Conservation (phyloP, 805 yeast species). For the Spathaspora sp. region DNA sequence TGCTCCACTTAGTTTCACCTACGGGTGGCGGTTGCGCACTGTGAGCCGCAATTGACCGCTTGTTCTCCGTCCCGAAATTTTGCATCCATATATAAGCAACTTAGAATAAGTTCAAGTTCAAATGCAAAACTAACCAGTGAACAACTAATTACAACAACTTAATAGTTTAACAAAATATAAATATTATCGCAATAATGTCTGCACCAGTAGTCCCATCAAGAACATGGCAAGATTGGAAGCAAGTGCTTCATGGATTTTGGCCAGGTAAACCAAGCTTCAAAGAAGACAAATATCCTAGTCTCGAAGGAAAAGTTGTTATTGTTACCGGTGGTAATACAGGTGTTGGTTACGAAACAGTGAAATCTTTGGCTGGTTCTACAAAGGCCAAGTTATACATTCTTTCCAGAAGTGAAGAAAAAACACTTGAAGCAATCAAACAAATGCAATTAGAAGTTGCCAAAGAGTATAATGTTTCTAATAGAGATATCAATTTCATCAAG, state of each 20-base stretch:
- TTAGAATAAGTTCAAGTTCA: not conserved
- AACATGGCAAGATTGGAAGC: conserved; percentile 5
- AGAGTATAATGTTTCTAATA: conserved; percentile 6
- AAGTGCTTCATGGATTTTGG: conserved; percentile 6
- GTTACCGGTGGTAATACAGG: conserved; percentile 42
- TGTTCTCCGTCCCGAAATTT: not conserved
- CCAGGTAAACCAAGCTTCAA: conserved; percentile 8
- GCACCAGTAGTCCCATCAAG: conserved; percentile 2
- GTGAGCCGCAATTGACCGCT: no score
- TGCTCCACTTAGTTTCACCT: no score
- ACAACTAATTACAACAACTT: not conserved
- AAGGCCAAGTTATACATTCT: conserved; percentile 32
- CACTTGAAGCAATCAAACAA: conserved; percentile 21
- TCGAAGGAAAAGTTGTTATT: conserved; percentile 33
- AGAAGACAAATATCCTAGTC: conserved; percentile 21
- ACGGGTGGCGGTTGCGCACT: no score
- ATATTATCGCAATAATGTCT: not conserved
- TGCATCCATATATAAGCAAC: not conserved
- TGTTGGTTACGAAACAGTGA: conserved; percentile 25
- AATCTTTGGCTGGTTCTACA: conserved; percentile 23
- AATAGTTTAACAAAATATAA: not conserved
- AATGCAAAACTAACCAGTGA: not conserved
- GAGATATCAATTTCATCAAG: conserved; percentile 9
- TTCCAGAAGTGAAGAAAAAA: conserved; percentile 31
- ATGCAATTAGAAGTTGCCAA: conserved; percentile 19